A percentile compares a stretch with the other conserved stretches of the same genome.
phyloP scores from a whole-genome alignment of 2,329 filamentous ascomycete genomes.

The Ceratocystis albifundus region DNA sequence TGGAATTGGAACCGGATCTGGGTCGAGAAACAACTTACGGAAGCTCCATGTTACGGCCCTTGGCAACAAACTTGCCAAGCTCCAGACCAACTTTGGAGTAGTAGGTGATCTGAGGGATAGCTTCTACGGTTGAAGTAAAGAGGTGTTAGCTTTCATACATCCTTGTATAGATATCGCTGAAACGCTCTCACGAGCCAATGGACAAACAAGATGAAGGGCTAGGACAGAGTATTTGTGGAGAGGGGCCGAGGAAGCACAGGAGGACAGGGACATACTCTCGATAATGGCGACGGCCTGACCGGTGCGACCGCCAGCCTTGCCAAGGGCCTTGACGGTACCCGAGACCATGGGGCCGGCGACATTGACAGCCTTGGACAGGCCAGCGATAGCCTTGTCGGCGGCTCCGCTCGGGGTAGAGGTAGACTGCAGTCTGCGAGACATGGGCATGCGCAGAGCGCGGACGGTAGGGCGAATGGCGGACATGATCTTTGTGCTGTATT shows the following conservation, averaged over 20 bases:
- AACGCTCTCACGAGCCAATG: neutral
- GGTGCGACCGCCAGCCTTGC: constrained; percentile 71
- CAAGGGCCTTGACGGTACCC: constrained; percentile 60
- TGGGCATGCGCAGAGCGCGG: constrained; percentile 37
- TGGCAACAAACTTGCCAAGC: constrained; percentile 76
- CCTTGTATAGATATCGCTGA: neutral
- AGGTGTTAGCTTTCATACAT: constrained; percentile 7
- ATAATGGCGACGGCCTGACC: constrained; percentile 66
- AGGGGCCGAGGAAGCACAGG: neutral
- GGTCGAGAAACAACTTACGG: constrained; percentile 57
- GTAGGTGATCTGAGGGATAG: constrained; percentile 79
- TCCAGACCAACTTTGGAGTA: constrained; percentile 84
- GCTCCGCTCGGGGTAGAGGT: constrained; percentile 36
- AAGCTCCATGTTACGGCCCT: constrained; percentile 80
- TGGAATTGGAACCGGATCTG: neutral
- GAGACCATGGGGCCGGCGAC: constrained; percentile 68
- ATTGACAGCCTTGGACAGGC: constrained; percentile 68
- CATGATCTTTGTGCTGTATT: constrained; percentile 26
- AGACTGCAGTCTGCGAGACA: constrained; percentile 50
- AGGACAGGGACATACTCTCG: constrained; percentile 57
- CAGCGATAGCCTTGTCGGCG: constrained; percentile 53
- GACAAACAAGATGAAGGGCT: neutral
- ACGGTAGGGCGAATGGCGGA: constrained; percentile 30
- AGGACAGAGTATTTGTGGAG: neutral
- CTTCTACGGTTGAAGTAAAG: constrained; percentile 42